These are phyloP conservation scores for Vitis riparia DNA, from an alignment of 164 flowering plant species.

Conservation along the genomic window DNA sequence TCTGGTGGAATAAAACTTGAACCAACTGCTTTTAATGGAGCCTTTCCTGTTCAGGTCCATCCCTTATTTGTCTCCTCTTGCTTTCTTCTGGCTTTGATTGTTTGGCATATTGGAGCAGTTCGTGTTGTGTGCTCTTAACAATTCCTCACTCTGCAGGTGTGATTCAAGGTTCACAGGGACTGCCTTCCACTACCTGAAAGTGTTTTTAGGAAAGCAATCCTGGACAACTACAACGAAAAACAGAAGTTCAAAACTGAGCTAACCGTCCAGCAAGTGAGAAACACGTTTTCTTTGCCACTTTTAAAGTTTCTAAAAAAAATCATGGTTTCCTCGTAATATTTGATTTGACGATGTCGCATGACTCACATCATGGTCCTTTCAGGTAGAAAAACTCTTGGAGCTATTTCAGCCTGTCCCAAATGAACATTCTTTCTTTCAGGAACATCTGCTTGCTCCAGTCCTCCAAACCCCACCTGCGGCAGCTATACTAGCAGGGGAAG, in stretches of 20 bases:
- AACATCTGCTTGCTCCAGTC: constrained; percentile 11
- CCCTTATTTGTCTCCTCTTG: not conserved
- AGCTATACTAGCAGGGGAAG: no score
- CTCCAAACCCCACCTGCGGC: no score
- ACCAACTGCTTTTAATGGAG: constrained; percentile 69
- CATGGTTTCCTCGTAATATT: constrained; percentile 6
- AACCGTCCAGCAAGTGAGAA: constrained; percentile 56
- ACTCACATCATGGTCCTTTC: constrained; percentile 4
- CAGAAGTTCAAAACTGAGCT: constrained; percentile 71
- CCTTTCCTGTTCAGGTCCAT: constrained; percentile 67
- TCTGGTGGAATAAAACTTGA: constrained; percentile 71
- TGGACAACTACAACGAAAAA: constrained; percentile 55
- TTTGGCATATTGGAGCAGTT: not conserved
- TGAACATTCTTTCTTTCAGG: constrained; percentile 4
- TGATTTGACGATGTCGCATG: constrained; percentile 1
- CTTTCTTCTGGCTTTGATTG: not conserved
- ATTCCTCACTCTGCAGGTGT: constrained; percentile 46
- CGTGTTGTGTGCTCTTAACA: constrained; percentile 5
- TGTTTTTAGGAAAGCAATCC: constrained; percentile 67
- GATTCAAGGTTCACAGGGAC: constrained; percentile 54
- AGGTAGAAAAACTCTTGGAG: constrained; percentile 57
- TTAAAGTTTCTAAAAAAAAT: not conserved
- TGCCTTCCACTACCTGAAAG: constrained; percentile 71
- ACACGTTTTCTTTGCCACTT: not conserved
- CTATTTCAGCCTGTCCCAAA: constrained; percentile 13